Base-by-base conservation (phyloP, 2,329 filamentous ascomycete species). In the Aspergillus puulaauensis region DNA sequence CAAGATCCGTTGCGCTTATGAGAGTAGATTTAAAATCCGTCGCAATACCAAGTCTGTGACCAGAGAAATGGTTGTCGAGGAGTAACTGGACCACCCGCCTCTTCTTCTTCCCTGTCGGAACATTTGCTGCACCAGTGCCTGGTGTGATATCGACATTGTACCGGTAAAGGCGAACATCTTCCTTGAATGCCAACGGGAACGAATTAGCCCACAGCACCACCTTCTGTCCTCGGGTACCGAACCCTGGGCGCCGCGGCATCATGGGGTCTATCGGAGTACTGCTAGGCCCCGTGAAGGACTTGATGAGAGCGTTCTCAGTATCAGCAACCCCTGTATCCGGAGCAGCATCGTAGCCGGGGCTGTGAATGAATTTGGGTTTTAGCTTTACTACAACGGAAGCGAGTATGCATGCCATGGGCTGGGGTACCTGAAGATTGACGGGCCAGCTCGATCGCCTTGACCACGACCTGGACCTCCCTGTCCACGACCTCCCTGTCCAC, bases 61-160 rank as follows among this genome's bases (percentile, higher is more conserved):
- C 21, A 2, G 64, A 5, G 63, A 75, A 68, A 60, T 76, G 62
- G 58, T 75, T 66, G 50, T 77, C 71, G 15, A 79, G 61, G 15
- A 86, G 63, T 19, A 81, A 64, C 14, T 80, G 69, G 15, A 86
- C 71, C 5, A 84, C 70, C 4, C 78, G 77, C 44, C 75, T 75
- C 35, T 74, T 79, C 67, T 80, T 82, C 37, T 74, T 74, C 52
- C 76, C 78, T 43, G 69, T 52, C 3, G 68, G 67, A 8, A 61
- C 63, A 6, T 61, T 68, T 2, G 69, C 64, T 15, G 68, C 54
- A 17, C 71, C 66, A 4, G 65, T 66, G 1, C 61, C 58, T 8
- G 24, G 24, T 27, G 24, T 27, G 21, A 74, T 67, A 9, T 69
- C 61, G 19, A 82, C 61, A 33, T 72, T 70, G 57, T 82, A 82